Base-by-base conservation (phyloP, 805 yeast species). In the Suhomyces pyralidae region DNA sequence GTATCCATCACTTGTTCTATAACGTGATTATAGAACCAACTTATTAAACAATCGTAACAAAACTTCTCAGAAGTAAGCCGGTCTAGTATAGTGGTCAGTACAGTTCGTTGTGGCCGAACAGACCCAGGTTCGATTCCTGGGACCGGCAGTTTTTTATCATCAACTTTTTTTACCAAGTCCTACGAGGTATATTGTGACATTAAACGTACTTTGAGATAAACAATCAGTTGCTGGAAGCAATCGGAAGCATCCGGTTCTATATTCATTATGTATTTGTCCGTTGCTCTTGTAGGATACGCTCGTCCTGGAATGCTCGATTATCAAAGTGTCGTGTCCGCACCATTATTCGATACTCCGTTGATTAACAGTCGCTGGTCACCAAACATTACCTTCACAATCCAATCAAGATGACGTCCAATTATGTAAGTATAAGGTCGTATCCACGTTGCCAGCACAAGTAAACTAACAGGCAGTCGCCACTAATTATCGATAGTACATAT, bases 41-140 rank as follows among this genome's bases (percentile, higher is more conserved):
- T n/a, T n/a, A n/a, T n/a, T n/a, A n/a, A n/a, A n/a, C n/a, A n/a
- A n/a, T n/a, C n/a, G n/a, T n/a, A n/a, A n/a, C n/a, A n/a, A n/a
- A n/a, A n/a, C n/a, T n/a, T n/a, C n/a, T n/a, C 22, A 20, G 22
- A 20, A 45, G 25, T 7, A 43, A 28, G 67, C 68, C 65, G 80
- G 74, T 66, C 72, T 75, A 71, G 79, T 81, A 82, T 81, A 82
- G 86, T 82, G 86, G 86, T 81, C 70, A 81, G 85, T 81, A 81
- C 85, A 80, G 80, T 71, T 80, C 85, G 82, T 81, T 81, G 85
- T 81, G 85, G 85, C 85, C 81, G 85, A 79, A 72, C 80, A 81
- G 79, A 81, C 85, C 85, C 83, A 79, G 80, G 85, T 81, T 81
- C 86, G 85, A 81, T 81, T 81, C 85, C 81, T 78, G 85, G 85